phyloP scores from a whole-genome alignment of 495 filamentous ascomycete species.

The Penicillium lagena region DNA sequence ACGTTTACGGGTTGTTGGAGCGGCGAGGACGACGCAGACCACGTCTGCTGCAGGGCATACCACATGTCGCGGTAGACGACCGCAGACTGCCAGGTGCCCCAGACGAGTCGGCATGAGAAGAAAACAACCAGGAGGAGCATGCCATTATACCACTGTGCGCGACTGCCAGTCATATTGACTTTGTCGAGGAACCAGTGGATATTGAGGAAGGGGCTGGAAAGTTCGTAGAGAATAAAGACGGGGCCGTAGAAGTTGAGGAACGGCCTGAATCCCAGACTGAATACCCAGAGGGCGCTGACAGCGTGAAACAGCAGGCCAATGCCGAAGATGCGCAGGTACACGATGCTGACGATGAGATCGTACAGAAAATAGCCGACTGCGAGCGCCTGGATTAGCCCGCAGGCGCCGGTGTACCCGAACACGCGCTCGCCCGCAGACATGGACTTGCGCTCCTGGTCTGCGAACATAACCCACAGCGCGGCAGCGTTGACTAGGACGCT shows the following conservation, averaged over 20 bases:
- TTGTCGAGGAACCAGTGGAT: slow-evolving; percentile 99
- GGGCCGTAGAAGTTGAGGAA: slow-evolving; percentile 91
- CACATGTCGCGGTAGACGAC: slow-evolving; percentile 79
- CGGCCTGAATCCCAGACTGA: slow-evolving; percentile 85
- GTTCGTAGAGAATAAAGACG: slow-evolving; percentile 95
- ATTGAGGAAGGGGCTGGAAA: slow-evolving; percentile 88
- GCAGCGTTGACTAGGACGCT: slow-evolving; percentile 67
- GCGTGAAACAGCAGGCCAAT: slow-evolving; percentile 87
- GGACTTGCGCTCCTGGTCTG: slow-evolving; percentile 64
- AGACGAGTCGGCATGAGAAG: slow-evolving; percentile 83
- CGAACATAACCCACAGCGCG: slow-evolving; percentile 78
- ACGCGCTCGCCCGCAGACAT: slow-evolving; percentile 75
- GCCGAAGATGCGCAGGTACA: slow-evolving; percentile 76
- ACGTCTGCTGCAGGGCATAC: slow-evolving; percentile 48
- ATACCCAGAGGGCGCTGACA: slow-evolving; percentile 76
- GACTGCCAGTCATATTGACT: slow-evolving; percentile 83
- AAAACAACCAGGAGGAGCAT: slow-evolving; percentile 60
- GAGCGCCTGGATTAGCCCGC: slow-evolving; percentile 75
- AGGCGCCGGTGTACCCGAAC: slow-evolving; percentile 82
- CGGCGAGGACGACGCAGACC: slow-evolving; percentile 18
- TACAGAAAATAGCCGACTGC: slow-evolving; percentile 95
- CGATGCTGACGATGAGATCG: slow-evolving; percentile 71
- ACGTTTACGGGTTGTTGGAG: slow-evolving; percentile 22
- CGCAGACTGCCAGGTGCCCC: slow-evolving; percentile 78
- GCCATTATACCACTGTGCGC: slow-evolving; percentile 79